phyloP scores from a whole-genome alignment of 352 stramenopile genomes.

The Achlya hypogyna region DNA sequence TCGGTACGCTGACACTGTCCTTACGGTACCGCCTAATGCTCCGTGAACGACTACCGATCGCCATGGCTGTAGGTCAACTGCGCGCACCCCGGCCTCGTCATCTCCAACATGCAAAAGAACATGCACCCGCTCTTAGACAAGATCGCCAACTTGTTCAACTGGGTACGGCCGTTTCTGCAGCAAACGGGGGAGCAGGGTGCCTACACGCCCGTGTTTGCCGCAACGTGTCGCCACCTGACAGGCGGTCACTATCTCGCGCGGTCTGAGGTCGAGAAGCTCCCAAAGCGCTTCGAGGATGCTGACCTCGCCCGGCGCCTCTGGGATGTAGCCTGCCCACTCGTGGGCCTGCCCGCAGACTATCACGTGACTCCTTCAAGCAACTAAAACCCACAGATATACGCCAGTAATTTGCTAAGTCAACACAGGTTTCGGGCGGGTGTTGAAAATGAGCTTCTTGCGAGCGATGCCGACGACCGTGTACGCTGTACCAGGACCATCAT shows the following conservation, averaged over 20 bases:
- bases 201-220: constrained; percentile 19
- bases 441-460: constrained; percentile 66
- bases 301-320: constrained; percentile 7
- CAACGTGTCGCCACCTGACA: neutral
- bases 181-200: constrained; percentile 6
- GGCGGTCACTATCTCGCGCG: constrained; percentile 13
- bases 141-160: neutral
- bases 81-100: constrained; percentile 15
- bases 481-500: constrained; percentile 2
- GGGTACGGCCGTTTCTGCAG: constrained; percentile 1
- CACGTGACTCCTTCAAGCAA: neutral
- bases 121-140: constrained; percentile 9
- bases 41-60: no score
- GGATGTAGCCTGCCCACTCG: constrained; percentile 4
- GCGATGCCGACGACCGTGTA: constrained; percentile 81
- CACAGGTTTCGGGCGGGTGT: constrained; percentile 63
- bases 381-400: neutral
- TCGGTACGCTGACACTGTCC: constrained; percentile 4
- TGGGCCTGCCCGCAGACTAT: neutral
- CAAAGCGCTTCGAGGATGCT: neutral
- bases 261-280: constrained; percentile 4
- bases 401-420: neutral
- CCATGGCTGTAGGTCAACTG: constrained; percentile 18
- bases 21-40: no score
- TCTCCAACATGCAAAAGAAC: constrained; percentile 19